Evolutionary conservation across 768 basidiomycete genomes (phyloP), one percentile per base, ranked within the genome.

Genomic region (Leccinum incarnatum): DNA sequence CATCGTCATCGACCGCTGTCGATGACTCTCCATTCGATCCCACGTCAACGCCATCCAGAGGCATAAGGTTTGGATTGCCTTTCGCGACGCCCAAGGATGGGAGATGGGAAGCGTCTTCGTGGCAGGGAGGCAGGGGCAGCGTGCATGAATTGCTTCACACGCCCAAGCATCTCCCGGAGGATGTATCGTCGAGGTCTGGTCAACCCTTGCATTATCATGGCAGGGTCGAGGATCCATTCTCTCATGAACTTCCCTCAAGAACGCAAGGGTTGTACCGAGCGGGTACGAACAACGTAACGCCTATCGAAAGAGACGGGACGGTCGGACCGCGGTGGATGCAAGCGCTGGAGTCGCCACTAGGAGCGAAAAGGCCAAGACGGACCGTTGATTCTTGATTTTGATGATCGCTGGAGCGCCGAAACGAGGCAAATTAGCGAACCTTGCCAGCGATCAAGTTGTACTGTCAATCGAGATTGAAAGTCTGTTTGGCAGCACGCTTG

Each of bases 41-140:
- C 5, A 84, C 85, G 25, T 87, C 88, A 19, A 91, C 90, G 9
- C 90, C 90, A 4, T 91, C 90, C n/a, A 78, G 90, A 47, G 88
- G 89, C 4, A 84, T 90, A 64, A 83, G 77, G 65, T 84, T 89
- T 64, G 78, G 78, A 46, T 67, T 72, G 15, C 74, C 84, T 2
- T 87, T 87, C 65, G 74, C 80, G 42, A 88, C 86, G 19, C 87
- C 87, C n/a, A 89, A 86, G 69, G 78, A 78, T 50, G 77, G 70
- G 32, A 62, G 75, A 36, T 85, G 83, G 82, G 58, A 62, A 15
- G 46, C 55, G 27, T 34, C 61, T 27, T 49, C 59, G 4, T 66
- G 59, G 58, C 67, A 57, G 7, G 63, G 64, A 47, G 57, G 54
- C 56, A 69, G 67, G 58, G 69, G 75, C 12, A 75, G 79, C 23